These are phyloP conservation scores for Lodderomyces elongisporus DNA, from an alignment of 1,139 yeast genomes.

Conservation along the genomic window DNA sequence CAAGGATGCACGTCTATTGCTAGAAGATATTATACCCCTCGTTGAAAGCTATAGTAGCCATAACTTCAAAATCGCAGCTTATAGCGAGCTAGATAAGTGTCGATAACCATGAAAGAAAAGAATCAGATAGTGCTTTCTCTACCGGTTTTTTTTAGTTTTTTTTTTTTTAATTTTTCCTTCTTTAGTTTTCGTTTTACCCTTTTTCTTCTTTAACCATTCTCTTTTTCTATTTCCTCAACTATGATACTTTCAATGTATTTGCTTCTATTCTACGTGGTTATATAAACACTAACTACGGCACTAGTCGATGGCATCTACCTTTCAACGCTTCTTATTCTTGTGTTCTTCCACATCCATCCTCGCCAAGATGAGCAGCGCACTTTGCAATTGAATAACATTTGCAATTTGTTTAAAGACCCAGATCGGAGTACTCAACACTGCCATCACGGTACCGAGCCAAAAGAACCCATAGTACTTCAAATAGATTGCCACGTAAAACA, in stretches of 20 bases:
- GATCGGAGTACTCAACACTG: slow-evolving; percentile 68
- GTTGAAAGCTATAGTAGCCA: slow-evolving; percentile 31
- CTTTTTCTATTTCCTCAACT: neutral
- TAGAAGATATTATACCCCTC: slow-evolving; percentile 35
- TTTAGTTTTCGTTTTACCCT: too few relatives aligned
- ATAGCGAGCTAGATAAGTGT: slow-evolving; percentile 38
- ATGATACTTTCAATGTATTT: too few relatives aligned
- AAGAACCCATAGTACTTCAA: slow-evolving; percentile 62
- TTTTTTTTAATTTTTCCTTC: too few relatives aligned
- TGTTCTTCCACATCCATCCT: slow-evolving; percentile 66
- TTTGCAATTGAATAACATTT: slow-evolving; percentile 79
- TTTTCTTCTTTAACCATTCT: neutral
- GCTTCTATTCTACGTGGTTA: too few relatives aligned
- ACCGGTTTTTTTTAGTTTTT: too few relatives aligned
- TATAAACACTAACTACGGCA: too few relatives aligned
- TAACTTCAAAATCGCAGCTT: slow-evolving; percentile 32
- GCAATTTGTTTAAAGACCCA: slow-evolving; percentile 91
- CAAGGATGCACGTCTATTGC: slow-evolving; percentile 33
- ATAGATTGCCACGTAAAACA: slow-evolving; percentile 87
- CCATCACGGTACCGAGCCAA: slow-evolving; percentile 65
- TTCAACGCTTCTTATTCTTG: slow-evolving; percentile 9
- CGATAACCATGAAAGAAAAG: too few relatives aligned
- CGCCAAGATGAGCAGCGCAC: slow-evolving; percentile 82
- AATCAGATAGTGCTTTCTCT: too few relatives aligned
- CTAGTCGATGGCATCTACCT: too few relatives aligned